Base-by-base conservation (phyloP, 2,329 filamentous ascomycete genomes). In the Tolypocladium pustulatum region DNA sequence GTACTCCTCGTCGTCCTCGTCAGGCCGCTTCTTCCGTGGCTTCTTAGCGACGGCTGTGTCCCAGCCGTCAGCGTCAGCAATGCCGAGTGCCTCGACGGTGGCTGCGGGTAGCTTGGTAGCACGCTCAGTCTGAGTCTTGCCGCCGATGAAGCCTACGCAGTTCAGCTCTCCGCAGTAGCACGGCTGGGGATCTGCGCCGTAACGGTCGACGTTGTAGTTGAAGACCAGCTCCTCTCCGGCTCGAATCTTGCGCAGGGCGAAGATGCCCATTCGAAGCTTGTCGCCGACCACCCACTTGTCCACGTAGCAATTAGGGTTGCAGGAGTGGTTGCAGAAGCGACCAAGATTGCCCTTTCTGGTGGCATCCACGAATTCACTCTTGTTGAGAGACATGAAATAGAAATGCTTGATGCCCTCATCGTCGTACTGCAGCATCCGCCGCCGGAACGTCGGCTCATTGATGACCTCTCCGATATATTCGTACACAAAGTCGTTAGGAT, bases 401-500 rank as follows among this genome's bases (percentile, higher is more conserved):
- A 99, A 99, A 75, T 99, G 94, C 73, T 95, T 96, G 80, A 99
- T 97, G 61, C 92, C 92, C 72, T 97, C 91, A 54, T 94, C 83
- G 69, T 97, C 91, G 73, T 99, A 99, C 68, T 95, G 89, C 43
- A 91, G 78, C 86, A 95, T 97, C 61, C 94, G 90, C 60, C 86
- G 85, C 58, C 91, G 89, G 70, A 97, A 97, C 13, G 88, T 88
- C 36, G 84, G 82, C 74, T 99, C 93, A 67, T 95, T 93, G 71
- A 99, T 97, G 66, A 97, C 94, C 75, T 99, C 94, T 66, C 94
- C 94, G 66, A 99, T 93, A 73, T 99, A 99, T 75, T 99, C 94
- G 71, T 91, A 97, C 66, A 99, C 91, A 71, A 99, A 96, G 69
- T 97, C 91, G 70, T 96, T 86, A 27, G 89, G 79, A 62, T 87